Base-by-base conservation (phyloP, 139 green algal species). In the Chlorella sp. region DNA sequence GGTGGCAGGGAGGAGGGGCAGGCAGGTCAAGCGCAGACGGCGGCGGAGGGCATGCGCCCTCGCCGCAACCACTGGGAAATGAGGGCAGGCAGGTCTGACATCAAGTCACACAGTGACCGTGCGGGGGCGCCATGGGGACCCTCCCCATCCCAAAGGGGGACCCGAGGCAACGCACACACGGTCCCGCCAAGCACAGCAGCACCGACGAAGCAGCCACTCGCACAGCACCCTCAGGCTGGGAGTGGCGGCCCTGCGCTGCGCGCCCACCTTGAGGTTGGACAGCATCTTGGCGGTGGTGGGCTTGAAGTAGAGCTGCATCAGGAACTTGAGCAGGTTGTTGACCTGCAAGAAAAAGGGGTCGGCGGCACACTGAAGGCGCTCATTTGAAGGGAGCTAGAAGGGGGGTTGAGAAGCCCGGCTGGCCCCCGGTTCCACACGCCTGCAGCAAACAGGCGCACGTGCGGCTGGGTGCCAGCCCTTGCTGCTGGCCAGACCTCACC, bases 211-310 rank as follows among this genome's bases (percentile, higher is more conserved):
- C n/a, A n/a, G n/a, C n/a, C n/a, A n/a, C n/a, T n/a, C n/a, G n/a
- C n/a, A n/a, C n/a, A n/a, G n/a, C n/a, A n/a, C n/a, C n/a, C n/a
- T n/a, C n/a, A n/a, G n/a, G n/a, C n/a, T n/a, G n/a, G n/a, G n/a
- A n/a, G n/a, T n/a, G n/a, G n/a, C n/a, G n/a, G n/a, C 34, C 65
- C n/a, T 40, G 64, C 64, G 4, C 4, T 9, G 30, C 6, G 4
- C 6, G 54, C 60, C 40, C 60, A 96, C 91, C 92, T 99, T 99
- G 3, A 99, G 90, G 91, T 99, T 99, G 73, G 91, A 89, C 43
- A 99, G 91, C 97, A 99, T 99, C 92, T 99, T 99, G 74, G 96
- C 96, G 54, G 97, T 99, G 30, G 96, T 97, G 64, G 97, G 97
- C 90, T 95, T 95, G 90, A 98, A 98, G 85, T 96, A 94, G 6